Conservation (phyloP, 148 eudicot genomes). For the Rhododendron griersonianum region DNA sequence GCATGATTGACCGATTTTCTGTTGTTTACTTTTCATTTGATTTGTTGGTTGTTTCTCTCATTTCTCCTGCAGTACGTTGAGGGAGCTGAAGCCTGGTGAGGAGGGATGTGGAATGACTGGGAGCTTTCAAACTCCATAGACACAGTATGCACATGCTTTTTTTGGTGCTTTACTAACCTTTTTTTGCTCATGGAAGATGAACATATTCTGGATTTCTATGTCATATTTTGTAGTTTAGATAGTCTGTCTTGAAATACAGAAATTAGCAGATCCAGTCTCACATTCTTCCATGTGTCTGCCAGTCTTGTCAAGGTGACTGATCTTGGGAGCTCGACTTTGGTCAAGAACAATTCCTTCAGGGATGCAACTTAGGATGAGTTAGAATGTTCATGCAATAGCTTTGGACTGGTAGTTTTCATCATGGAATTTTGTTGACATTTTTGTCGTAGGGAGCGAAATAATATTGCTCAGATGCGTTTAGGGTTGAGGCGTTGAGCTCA, state of each 20-base stretch:
- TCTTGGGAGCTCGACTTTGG: neutral
- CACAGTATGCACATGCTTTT: constrained; percentile 7
- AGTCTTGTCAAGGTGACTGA: neutral
- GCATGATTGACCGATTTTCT: neutral
- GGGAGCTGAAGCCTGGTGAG: neutral
- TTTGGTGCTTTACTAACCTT: neutral
- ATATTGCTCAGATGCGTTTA: no score
- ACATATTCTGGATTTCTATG: neutral
- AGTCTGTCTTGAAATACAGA: neutral
- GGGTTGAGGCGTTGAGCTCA: neutral
- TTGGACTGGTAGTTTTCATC: neutral
- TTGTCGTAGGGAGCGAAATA: no score
- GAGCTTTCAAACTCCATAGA: constrained; percentile 7
- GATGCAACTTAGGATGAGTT: neutral
- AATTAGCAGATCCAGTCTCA: neutral
- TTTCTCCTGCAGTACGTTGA: neutral
- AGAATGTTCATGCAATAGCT: neutral
- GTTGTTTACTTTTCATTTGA: neutral
- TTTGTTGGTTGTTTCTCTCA: neutral
- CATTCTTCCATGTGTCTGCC: neutral
- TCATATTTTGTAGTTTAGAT: constrained; percentile 1
- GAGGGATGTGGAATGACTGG: neutral
- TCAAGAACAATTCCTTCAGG: neutral
- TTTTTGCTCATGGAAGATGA: neutral
- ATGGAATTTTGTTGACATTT: neutral